phyloP scores from a whole-genome alignment of 352 stramenopile genomes.

The Pythium volutum region DNA sequence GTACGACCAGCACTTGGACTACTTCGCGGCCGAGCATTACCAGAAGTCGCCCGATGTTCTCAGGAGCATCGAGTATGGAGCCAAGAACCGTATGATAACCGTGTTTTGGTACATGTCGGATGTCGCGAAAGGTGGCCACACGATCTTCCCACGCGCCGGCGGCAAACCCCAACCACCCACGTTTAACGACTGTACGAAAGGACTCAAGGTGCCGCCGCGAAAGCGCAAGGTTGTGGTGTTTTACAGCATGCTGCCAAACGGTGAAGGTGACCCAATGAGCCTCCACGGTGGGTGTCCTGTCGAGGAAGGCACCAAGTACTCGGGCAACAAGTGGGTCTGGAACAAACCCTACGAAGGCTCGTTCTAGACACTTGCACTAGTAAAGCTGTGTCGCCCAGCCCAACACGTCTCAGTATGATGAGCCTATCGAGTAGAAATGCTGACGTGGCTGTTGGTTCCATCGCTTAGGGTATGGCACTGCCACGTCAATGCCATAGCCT shows the following conservation, averaged over 20 bases:
- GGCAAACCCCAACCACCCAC: constrained; percentile 34
- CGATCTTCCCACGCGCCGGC: constrained; percentile 61
- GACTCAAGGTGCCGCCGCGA: constrained; percentile 53
- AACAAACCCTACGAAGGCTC: no score
- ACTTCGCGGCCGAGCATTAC: constrained; percentile 46
- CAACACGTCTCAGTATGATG: no score
- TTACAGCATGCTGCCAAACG: constrained; percentile 73
- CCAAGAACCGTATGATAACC: constrained; percentile 83
- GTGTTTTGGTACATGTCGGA: constrained; percentile 88
- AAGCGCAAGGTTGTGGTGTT: constrained; percentile 79
- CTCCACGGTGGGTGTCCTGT: constrained; percentile 69
- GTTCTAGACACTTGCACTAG: no score
- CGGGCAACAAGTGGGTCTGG: constrained; percentile 82
- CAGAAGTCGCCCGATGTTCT: constrained; percentile 42
- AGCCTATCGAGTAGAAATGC: no score
- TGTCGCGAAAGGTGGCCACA: constrained; percentile 59
- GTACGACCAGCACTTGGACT: constrained; percentile 73
- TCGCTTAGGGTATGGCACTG: no score
- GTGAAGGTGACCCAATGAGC: constrained; percentile 54
- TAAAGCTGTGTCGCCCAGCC: no score
- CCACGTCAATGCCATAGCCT: no score
- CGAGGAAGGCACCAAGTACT: constrained; percentile 66
- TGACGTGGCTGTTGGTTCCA: no score
- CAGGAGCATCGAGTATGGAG: constrained; percentile 52
- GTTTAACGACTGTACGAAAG: constrained; percentile 56